Percentiles rank a stretch among this genome's conserved stretches.
Conservation (phyloP, 2,329 filamentous ascomycete species). For the Phoma herbarum region DNA sequence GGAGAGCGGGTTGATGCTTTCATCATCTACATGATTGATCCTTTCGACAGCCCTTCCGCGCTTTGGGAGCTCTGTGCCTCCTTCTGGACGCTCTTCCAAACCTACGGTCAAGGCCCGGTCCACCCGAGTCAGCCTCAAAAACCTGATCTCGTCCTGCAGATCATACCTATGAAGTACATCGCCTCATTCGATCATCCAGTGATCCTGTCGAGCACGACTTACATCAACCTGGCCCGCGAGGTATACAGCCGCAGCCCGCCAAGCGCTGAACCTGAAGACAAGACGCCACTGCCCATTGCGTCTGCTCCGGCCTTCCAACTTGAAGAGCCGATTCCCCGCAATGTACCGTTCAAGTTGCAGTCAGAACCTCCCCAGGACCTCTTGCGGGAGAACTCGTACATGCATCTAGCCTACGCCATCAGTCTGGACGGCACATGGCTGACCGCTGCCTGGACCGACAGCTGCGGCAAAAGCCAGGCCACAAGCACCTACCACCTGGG, state of each 20-base stretch:
- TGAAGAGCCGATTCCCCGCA: slow-evolving; percentile 73
- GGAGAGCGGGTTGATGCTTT: slow-evolving; percentile 64
- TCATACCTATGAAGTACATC: slow-evolving; percentile 74
- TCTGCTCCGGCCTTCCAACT: slow-evolving; percentile 76
- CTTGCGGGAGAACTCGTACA: slow-evolving; percentile 78
- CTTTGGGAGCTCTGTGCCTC: slow-evolving; percentile 74
- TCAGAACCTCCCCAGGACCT: slow-evolving; percentile 74
- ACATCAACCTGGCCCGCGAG: slow-evolving; percentile 73
- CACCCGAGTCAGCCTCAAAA: slow-evolving; percentile 40
- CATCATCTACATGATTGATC: slow-evolving; percentile 80
- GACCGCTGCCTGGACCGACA: slow-evolving; percentile 82
- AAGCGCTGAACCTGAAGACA: slow-evolving; percentile 45
- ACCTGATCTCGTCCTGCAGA: slow-evolving; percentile 76
- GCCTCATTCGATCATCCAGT: slow-evolving; percentile 70
- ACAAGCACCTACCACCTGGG: slow-evolving; percentile 75
- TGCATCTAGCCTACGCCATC: slow-evolving; percentile 81
- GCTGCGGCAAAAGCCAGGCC: slow-evolving; percentile 75
- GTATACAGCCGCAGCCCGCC: slow-evolving; percentile 78
- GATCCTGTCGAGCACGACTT: slow-evolving; percentile 68
- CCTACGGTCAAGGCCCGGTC: slow-evolving; percentile 63
- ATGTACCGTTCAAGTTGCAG: slow-evolving; percentile 77
- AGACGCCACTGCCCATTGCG: slow-evolving; percentile 59
- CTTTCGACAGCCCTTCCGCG: slow-evolving; percentile 67
- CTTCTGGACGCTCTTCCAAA: slow-evolving; percentile 76
- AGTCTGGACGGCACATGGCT: slow-evolving; percentile 82